These are phyloP conservation scores for Irpex sp. DNA, from an alignment of 1,284 basidiomycete species.

Conservation along the genomic window DNA sequence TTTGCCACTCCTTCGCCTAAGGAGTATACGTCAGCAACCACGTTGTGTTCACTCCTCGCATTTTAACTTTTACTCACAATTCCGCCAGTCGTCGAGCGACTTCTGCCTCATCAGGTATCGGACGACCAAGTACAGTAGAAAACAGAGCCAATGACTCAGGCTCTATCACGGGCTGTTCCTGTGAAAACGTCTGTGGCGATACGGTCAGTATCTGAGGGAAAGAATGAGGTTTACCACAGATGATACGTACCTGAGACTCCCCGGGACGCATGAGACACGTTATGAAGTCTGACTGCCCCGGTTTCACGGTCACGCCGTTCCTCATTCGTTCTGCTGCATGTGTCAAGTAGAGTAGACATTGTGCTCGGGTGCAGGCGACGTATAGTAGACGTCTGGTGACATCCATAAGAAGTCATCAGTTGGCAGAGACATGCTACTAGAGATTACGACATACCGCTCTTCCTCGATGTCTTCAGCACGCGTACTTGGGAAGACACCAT, in stretches of 20 bases:
- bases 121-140: constrained; percentile 5
- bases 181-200: background rate
- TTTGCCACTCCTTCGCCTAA: background rate
- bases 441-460: constrained; percentile 55
- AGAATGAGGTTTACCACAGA: background rate
- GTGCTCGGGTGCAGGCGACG: constrained; percentile 88
- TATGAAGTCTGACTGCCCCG: constrained; percentile 48
- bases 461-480: constrained; percentile 78
- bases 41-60: too few species aligned
- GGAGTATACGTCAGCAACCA: too few species aligned
- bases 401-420: background rate
- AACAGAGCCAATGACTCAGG: background rate
- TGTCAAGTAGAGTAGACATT: constrained; percentile 69
- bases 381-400: constrained; percentile 71
- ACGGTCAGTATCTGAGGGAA: background rate
- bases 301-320: constrained; percentile 43
- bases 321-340: constrained; percentile 45
- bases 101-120: constrained; percentile 7
- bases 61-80: background rate
- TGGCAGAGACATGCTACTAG: background rate
- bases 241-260: background rate
- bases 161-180: background rate
- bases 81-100: background rate
- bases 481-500: constrained; percentile 78
- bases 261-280: constrained; percentile 24